phyloP scores from a whole-genome alignment of 179 eudicot genomes.

The Gypsophila paniculata region DNA sequence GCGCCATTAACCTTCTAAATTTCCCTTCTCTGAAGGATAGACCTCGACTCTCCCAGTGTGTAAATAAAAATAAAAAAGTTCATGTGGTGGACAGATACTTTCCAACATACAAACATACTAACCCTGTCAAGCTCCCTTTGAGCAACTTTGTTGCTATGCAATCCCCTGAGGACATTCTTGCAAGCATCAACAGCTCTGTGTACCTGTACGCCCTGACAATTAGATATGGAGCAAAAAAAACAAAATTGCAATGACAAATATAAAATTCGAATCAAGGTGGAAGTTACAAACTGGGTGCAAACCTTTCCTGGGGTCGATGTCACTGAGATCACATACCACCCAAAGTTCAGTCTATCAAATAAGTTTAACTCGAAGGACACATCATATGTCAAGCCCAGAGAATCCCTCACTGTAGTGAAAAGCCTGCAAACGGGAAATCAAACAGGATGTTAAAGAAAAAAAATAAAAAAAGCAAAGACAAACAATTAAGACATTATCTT shows the following conservation, averaged over 20 bases:
- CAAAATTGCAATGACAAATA: not conserved
- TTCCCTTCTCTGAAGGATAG: not conserved
- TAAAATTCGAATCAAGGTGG: constrained; percentile 5
- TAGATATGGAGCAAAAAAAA: constrained; percentile 16
- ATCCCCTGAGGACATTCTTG: constrained; percentile 90
- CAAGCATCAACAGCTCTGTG: constrained; percentile 99
- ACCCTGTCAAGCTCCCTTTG: constrained; percentile 95
- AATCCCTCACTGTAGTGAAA: constrained; percentile 95
- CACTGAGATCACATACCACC: constrained; percentile 99
- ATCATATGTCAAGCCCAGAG: constrained; percentile 95
- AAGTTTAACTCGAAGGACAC: constrained; percentile 91
- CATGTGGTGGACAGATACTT: not conserved
- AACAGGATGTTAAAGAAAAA: constrained; percentile 5
- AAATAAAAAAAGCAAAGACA: no score
- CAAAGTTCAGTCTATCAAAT: constrained; percentile 92
- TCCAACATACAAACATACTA: constrained; percentile 26
- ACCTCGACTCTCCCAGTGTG: not conserved
- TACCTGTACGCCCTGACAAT: constrained; percentile 46
- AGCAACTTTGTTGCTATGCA: constrained; percentile 66
- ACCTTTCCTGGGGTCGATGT: constrained; percentile 99
- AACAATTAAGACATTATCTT: not conserved
- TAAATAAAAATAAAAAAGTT: no score
- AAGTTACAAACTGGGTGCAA: constrained; percentile 21
- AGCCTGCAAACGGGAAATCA: constrained; percentile 50
- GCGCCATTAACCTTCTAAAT: not conserved